Evolutionary conservation across 2,329 filamentous ascomycete species (phyloP).

Genomic region (Cladobotryum mycophilum): DNA sequence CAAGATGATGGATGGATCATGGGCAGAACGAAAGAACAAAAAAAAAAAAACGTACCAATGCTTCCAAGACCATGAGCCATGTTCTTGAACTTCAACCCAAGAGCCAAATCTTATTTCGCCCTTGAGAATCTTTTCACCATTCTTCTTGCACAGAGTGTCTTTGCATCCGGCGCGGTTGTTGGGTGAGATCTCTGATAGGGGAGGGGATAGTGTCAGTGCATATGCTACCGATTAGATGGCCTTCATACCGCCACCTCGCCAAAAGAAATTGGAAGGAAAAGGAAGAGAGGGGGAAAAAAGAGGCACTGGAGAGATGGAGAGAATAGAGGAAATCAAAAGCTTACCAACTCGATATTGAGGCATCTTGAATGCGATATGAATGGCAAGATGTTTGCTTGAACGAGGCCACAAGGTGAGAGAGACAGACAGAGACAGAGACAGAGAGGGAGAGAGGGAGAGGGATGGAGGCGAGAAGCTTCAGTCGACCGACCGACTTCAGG

Average conservation of each 20-base stretch:
- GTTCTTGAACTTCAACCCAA: constrained; percentile 58
- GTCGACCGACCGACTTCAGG: not conserved
- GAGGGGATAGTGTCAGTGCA: not conserved
- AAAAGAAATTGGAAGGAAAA: not conserved
- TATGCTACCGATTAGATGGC: too few species aligned
- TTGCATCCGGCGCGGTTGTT: constrained; percentile 70
- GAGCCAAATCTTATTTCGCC: constrained; percentile 71
- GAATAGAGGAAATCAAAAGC: constrained; percentile 15
- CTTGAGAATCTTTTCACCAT: constrained; percentile 65
- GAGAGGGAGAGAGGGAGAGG: too few species aligned
- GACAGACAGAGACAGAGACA: too few species aligned
- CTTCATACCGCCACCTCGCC: too few species aligned
- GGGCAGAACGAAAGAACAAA: not conserved
- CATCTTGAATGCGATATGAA: constrained; percentile 26
- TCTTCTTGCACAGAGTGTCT: constrained; percentile 66
- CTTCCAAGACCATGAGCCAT: constrained; percentile 67
- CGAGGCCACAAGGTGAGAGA: too few species aligned
- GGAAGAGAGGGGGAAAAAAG: not conserved
- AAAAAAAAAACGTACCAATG: constrained; percentile 63
- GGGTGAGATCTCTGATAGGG: constrained; percentile 58
- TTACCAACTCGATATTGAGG: constrained; percentile 42
- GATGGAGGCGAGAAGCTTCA: not conserved
- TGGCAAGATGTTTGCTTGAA: not conserved
- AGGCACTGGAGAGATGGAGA: not conserved
- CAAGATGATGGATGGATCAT: not conserved